These are phyloP conservation scores for Byssothecium circinans DNA, from an alignment of 2,329 filamentous ascomycete species.

Conservation along the genomic window DNA sequence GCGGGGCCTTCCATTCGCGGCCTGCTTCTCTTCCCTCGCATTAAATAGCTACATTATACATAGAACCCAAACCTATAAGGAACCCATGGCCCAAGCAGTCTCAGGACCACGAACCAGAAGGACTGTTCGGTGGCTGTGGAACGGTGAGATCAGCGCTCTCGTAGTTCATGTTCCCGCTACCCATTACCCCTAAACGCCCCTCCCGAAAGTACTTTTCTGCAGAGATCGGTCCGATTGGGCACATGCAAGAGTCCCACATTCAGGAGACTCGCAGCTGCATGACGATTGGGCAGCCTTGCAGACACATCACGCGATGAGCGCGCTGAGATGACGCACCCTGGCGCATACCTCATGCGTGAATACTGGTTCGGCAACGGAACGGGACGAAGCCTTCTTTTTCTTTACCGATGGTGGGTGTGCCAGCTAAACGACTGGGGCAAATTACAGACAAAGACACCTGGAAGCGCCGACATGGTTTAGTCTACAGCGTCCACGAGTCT, in stretches of 20 bases:
- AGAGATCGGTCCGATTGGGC: neutral
- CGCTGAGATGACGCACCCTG: constrained; percentile 12
- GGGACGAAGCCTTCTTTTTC: constrained; percentile 23
- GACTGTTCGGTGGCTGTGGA: constrained; percentile 2
- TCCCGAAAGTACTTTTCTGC: neutral
- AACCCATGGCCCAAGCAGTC: constrained; percentile 16
- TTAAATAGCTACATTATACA: neutral
- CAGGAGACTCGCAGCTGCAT: constrained; percentile 1
- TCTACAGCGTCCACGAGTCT: constrained; percentile 26
- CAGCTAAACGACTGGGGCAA: constrained; percentile 23
- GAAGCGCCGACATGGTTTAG: constrained; percentile 29
- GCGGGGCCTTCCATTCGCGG: neutral
- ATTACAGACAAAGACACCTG: constrained; percentile 32
- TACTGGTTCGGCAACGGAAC: constrained; percentile 36
- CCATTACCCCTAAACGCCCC: neutral
- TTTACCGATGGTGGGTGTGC: constrained; percentile 26
- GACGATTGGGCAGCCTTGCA: constrained; percentile 10
- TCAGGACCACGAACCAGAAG: neutral
- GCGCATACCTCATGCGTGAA: constrained; percentile 5
- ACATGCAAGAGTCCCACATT: neutral
- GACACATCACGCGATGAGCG: constrained; percentile 7
- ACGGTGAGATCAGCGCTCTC: constrained; percentile 7
- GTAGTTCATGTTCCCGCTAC: neutral
- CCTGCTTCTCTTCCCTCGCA: neutral
- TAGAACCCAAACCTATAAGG: neutral